These are phyloP conservation scores for Nidularia sp. DNA, from an alignment of 768 basidiomycete species.

Conservation along the genomic window DNA sequence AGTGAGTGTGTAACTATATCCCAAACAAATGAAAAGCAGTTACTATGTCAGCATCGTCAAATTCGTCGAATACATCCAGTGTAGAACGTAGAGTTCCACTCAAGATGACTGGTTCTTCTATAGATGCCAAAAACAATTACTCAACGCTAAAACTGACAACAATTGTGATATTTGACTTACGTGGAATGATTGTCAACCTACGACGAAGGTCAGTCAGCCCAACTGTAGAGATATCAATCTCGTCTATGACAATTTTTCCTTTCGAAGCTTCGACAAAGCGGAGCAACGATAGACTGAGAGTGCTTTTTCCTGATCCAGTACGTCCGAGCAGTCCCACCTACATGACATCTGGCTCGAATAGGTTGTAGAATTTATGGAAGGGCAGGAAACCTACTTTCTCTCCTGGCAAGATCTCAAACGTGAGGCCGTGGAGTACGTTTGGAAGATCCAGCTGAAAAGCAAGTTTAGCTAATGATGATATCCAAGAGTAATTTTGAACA, in stretches of 20 bases:
- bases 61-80: conserved; percentile 81
- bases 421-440: conserved; percentile 64
- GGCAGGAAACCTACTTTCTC: conserved; percentile 51
- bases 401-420: conserved; percentile 60
- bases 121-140: not conserved
- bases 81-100: conserved; percentile 79
- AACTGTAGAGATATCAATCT: conserved; percentile 64
- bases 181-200: conserved; percentile 75
- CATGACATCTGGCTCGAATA: not conserved
- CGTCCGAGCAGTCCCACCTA: conserved; percentile 61
- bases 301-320: conserved; percentile 70
- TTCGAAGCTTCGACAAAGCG: conserved; percentile 77
- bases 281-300: conserved; percentile 82
- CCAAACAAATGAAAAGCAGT: conserved; percentile 9
- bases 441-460: conserved; percentile 68
- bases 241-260: conserved; percentile 69
- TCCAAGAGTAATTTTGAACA: conserved; percentile 16
- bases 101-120: conserved; percentile 87
- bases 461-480: not conserved
- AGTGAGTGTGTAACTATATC: conserved; percentile 41
- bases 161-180: conserved; percentile 5
- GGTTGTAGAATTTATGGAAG: too few relatives aligned
- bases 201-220: conserved; percentile 75
- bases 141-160: too few relatives aligned
- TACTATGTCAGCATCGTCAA: conserved; percentile 75